phyloP scores from a whole-genome alignment of 2,329 filamentous ascomycete genomes.

The Apiospora marii region DNA sequence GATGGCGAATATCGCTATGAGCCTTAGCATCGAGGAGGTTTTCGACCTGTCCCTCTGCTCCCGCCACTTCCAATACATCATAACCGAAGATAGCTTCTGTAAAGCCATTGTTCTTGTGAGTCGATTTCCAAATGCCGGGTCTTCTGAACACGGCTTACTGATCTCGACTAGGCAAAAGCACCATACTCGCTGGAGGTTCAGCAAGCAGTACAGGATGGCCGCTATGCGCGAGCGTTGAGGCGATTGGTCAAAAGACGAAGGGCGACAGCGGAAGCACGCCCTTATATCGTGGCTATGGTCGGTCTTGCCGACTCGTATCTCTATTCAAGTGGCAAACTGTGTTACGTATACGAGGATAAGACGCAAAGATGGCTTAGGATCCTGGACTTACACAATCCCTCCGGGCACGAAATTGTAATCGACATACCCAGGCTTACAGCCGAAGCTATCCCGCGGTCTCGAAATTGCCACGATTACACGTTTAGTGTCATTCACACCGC shows the following conservation, averaged over 20 bases:
- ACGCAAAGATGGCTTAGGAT: constrained; percentile 57
- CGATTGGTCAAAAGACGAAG: constrained; percentile 66
- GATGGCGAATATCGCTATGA: constrained; percentile 63
- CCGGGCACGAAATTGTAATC: constrained; percentile 61
- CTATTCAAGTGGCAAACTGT: constrained; percentile 70
- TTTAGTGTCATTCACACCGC: constrained; percentile 66
- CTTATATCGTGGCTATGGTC: constrained; percentile 67
- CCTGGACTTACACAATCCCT: constrained; percentile 62
- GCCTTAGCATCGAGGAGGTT: constrained; percentile 65
- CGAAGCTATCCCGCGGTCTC: constrained; percentile 46
- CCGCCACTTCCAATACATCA: constrained; percentile 56
- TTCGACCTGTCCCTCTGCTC: constrained; percentile 63
- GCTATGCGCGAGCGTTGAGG: constrained; percentile 63
- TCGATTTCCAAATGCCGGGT: constrained; percentile 30
- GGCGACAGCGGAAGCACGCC: constrained; percentile 67
- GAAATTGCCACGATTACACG: constrained; percentile 47
- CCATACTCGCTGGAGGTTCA: constrained; percentile 42
- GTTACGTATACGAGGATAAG: constrained; percentile 62
- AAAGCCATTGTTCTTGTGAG: constrained; percentile 34
- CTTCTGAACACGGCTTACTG: constrained; percentile 34
- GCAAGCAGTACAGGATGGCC: constrained; percentile 39
- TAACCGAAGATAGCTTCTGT: constrained; percentile 63
- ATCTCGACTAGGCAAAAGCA: constrained; percentile 42
- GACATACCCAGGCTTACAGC: constrained; percentile 55
- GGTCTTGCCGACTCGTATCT: constrained; percentile 68